Base-by-base conservation (phyloP, 1,284 basidiomycete species). In the Meripilus lineatus region DNA sequence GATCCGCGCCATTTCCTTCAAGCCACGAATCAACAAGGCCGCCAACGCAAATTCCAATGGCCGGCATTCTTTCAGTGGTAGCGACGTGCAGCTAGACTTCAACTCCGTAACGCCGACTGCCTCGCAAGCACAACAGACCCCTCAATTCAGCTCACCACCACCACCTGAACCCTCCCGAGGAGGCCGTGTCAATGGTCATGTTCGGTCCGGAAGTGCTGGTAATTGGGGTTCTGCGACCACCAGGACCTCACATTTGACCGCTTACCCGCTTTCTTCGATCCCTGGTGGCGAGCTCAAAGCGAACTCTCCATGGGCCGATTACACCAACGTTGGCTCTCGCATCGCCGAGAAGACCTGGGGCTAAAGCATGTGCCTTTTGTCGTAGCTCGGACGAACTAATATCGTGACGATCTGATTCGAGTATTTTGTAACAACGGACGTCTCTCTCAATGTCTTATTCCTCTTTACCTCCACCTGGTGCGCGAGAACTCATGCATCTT, bases 181-280 rank as follows among this genome's bases (percentile, higher is more conserved):
- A 24, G 54, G 71, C 18, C 76, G 82, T 44, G 67, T 68, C 24
- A 75, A 71, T 48, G 81, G 81, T 4, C 84, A 89, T 56, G 76
- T 78, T 47, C 79, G 84, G 48, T 77, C 83, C 30, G 84, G 85
- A 40, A 88, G 84, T 60, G 80, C 81, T 23, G 84, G 84, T 25
- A 88, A 86, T 58, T 88, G 85, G 85, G 80, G 70, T 35, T 74
- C 65, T 53, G 69, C 84, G 51, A 61, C 77, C 17, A 75, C 80
- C 38, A 71, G 65, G 56, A 74, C 64, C 56, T 72, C 74, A 57
- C 69, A 79, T 47, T 62, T 73, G 34, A 54, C 65, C 20, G 70
- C 80, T 13, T 83, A 77, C 52, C 70, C 77, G 14, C 72, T 77
- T 46, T 72, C 75, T 26, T 68, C 79, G 7, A 75, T 71, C 51